Conservation (phyloP, 139 green algal species). For the Nannochloris sp. region DNA sequence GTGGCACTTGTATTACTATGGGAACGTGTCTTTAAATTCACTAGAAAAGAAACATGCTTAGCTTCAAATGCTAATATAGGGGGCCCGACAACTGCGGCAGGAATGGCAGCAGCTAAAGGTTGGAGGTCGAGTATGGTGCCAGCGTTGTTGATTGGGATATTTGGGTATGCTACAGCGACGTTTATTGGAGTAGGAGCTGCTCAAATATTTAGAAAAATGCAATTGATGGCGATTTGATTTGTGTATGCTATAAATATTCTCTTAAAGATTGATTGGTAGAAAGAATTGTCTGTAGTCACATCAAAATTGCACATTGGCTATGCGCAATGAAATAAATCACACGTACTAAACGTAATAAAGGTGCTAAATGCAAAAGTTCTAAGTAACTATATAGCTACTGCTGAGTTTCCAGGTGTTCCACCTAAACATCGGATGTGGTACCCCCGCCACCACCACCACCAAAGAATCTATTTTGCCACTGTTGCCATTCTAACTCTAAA, state of each 20-base stretch:
- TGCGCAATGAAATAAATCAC: no score
- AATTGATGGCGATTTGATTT: not conserved
- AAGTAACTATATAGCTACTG: no score
- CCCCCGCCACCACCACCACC: no score
- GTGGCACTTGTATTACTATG: slow-evolving; percentile 49
- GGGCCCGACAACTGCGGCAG: slow-evolving; percentile 78
- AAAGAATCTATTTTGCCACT: slow-evolving; percentile 12
- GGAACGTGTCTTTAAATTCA: slow-evolving; percentile 53
- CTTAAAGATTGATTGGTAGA: no score
- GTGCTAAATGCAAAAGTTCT: no score
- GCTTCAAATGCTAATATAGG: slow-evolving; percentile 92
- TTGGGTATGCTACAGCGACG: slow-evolving; percentile 76
- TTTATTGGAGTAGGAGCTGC: slow-evolving; percentile 55
- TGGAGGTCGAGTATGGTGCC: slow-evolving; percentile 74
- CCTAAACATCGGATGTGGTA: no score
- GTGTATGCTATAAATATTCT: no score
- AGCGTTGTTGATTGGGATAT: slow-evolving; percentile 71
- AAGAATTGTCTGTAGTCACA: no score
- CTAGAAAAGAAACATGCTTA: slow-evolving; percentile 58
- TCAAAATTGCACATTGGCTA: no score
- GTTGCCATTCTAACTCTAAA: slow-evolving; percentile 20
- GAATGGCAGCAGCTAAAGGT: slow-evolving; percentile 83
- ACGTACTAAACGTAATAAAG: no score
- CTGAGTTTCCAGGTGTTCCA: no score
- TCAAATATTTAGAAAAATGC: slow-evolving; percentile 8